phyloP scores from a whole-genome alignment of 2,329 filamentous ascomycete genomes.

The Lojkania enalia region DNA sequence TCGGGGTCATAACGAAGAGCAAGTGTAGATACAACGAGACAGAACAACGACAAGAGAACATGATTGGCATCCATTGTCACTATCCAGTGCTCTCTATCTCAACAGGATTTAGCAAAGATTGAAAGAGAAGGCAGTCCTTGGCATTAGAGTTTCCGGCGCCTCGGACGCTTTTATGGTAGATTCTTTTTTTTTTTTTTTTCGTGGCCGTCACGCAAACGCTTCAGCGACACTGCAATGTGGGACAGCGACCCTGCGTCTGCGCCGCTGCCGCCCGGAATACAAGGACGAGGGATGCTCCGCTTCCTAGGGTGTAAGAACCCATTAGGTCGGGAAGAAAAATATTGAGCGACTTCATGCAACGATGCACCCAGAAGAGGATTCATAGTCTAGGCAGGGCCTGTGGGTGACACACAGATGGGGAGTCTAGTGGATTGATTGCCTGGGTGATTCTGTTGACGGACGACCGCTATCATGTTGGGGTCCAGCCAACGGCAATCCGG shows the following conservation, averaged over 20 bases:
- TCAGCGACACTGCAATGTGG: slow-evolving; percentile 19
- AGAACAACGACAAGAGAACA: slow-evolving; percentile 17
- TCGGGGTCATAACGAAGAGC: slow-evolving; percentile 52
- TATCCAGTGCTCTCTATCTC: slow-evolving; percentile 10
- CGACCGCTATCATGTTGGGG: slow-evolving; percentile 9
- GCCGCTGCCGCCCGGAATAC: slow-evolving; percentile 7
- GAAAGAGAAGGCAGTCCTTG: slow-evolving; percentile 12
- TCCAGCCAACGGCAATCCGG: slow-evolving; percentile 2
- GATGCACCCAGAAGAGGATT: no score
- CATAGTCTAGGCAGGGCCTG: no score
- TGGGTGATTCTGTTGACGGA: slow-evolving; percentile 1
- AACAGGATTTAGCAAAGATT: slow-evolving; percentile 8
- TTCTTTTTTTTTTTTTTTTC: no score
- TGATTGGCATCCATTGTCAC: slow-evolving; percentile 19
- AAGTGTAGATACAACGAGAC: slow-evolving; percentile 17
- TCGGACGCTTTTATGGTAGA: slow-evolving; percentile 17
- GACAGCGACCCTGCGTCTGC: slow-evolving; percentile 14
- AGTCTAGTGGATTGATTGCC: neutral
- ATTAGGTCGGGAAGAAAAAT: slow-evolving; percentile 10
- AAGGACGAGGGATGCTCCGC: no score
- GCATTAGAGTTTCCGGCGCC: slow-evolving; percentile 1
- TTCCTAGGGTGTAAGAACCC: no score
- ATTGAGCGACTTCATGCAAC: no score
- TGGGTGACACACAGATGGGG: no score
- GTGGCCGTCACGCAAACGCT: no score